Percentiles rank a stretch among this genome's conserved stretches.
phyloP scores from a whole-genome alignment of 257 asterid genomes.

The Solanum sejunctum region DNA sequence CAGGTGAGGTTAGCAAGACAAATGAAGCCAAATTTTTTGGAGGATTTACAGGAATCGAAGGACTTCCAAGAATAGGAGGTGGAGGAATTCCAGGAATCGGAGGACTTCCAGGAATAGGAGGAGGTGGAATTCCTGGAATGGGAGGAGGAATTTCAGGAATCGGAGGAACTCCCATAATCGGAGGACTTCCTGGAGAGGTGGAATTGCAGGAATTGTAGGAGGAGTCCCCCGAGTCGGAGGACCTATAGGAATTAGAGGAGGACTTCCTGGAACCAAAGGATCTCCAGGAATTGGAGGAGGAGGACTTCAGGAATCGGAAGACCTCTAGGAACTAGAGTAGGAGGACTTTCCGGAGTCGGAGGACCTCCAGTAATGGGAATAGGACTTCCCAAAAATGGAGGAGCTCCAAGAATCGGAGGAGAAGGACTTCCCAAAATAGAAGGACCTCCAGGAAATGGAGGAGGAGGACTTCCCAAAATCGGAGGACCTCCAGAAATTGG shows the following conservation, averaged over 20 bases:
- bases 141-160: neutral
- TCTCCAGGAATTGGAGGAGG: neutral
- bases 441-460: neutral
- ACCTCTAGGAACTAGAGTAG: too few species aligned
- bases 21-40: neutral
- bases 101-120: neutral
- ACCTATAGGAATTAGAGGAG: neutral
- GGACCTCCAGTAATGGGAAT: neutral
- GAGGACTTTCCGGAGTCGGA: neutral
- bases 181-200: neutral
- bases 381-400: neutral
- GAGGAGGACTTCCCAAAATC: neutral
- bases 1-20: neutral
- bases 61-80: neutral
- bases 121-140: neutral
- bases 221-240: accelerated
- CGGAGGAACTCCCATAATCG: neutral
- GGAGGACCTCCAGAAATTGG: neutral
- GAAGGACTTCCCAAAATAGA: neutral
- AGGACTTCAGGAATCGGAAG: accelerated
- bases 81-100: neutral
- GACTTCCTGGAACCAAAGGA: accelerated
- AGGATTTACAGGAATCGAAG: neutral
- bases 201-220: accelerated
- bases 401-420: neutral